Evolutionary conservation across 805 yeast genomes (phyloP).

Genomic region (Peterozyma xylosa): DNA sequence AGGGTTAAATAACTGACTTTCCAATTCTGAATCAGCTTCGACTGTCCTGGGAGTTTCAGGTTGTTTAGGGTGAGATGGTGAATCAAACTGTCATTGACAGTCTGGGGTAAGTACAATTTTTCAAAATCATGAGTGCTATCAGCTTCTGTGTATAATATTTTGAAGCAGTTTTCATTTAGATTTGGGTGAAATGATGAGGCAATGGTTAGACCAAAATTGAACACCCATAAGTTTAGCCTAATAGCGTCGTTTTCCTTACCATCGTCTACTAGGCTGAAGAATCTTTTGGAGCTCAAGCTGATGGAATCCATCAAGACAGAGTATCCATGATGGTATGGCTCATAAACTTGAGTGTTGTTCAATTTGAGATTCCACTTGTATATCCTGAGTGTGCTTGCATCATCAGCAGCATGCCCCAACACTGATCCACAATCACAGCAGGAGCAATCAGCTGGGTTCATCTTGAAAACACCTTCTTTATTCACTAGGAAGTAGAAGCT

Average conservation of each 20-base stretch:
- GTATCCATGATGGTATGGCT: conserved; percentile 28
- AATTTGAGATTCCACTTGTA: conserved; percentile 52
- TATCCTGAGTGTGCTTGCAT: conserved; percentile 26
- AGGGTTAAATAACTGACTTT: conserved; percentile 16
- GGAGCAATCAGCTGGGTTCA: conserved; percentile 11
- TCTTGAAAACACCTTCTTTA: conserved; percentile 10
- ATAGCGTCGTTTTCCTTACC: conserved; percentile 7
- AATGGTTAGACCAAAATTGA: conserved; percentile 31
- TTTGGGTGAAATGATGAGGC: not conserved
- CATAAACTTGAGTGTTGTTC: conserved; percentile 21
- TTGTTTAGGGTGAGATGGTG: conserved; percentile 20
- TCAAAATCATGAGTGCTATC: conserved; percentile 28
- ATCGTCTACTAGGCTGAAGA: conserved; percentile 19
- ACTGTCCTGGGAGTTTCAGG: conserved; percentile 24
- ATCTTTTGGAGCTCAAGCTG: conserved; percentile 32
- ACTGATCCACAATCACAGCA: conserved; percentile 29
- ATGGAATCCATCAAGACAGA: conserved; percentile 32
- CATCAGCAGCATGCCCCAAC: conserved; percentile 33
- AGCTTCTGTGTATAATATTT: conserved; percentile 35
- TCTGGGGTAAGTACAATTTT: conserved; percentile 22
- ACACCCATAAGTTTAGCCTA: conserved; percentile 37
- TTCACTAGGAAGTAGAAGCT: conserved; percentile 43
- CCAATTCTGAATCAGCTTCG: conserved; percentile 20
- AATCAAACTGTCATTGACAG: conserved; percentile 23
- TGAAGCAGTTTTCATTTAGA: conserved; percentile 24